These are phyloP conservation scores for Colletotrichum brevisporum DNA, from an alignment of 2,329 filamentous ascomycete species.

Conservation along the genomic window DNA sequence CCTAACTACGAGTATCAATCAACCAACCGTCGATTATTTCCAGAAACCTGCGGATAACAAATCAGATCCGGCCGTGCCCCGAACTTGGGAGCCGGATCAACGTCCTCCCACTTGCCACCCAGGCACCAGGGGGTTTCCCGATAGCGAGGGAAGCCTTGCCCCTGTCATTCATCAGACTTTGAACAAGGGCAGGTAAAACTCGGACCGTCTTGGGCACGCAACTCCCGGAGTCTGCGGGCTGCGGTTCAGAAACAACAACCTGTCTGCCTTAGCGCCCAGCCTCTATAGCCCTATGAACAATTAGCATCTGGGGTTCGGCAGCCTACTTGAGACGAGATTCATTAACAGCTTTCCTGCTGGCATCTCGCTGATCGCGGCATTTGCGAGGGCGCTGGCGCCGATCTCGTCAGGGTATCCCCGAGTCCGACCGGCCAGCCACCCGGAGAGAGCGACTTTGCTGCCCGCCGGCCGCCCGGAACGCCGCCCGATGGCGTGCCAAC, in stretches of 20 bases:
- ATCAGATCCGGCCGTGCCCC: slow-evolving; percentile 10
- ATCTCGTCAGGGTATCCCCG: slow-evolving; percentile 23
- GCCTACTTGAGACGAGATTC: slow-evolving; percentile 27
- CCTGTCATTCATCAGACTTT: not conserved
- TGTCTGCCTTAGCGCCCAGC: not conserved
- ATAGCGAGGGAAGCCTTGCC: slow-evolving; percentile 8
- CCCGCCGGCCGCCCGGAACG: not conserved
- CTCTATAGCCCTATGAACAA: slow-evolving; percentile 21
- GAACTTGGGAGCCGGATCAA: slow-evolving; percentile 17
- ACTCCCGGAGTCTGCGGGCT: no score
- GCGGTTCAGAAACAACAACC: not conserved
- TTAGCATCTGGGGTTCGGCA: slow-evolving; percentile 4
- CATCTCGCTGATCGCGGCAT: slow-evolving; percentile 29
- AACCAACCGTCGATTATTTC: slow-evolving; percentile 1
- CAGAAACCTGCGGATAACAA: not conserved
- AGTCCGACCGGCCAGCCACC: not conserved
- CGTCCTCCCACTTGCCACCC: slow-evolving; percentile 18
- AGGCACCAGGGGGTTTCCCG: slow-evolving; percentile 18
- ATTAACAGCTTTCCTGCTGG: slow-evolving; percentile 9
- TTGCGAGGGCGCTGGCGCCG: slow-evolving; percentile 20
- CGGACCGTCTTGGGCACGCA: slow-evolving; percentile 6
- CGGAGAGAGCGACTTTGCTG: slow-evolving; percentile 29
- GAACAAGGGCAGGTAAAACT: slow-evolving; percentile 14
- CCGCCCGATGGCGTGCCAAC: slow-evolving; percentile 5
- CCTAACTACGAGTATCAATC: not conserved